Conservation (phyloP, 2,329 filamentous ascomycete species). For the Microdochium paspali region DNA sequence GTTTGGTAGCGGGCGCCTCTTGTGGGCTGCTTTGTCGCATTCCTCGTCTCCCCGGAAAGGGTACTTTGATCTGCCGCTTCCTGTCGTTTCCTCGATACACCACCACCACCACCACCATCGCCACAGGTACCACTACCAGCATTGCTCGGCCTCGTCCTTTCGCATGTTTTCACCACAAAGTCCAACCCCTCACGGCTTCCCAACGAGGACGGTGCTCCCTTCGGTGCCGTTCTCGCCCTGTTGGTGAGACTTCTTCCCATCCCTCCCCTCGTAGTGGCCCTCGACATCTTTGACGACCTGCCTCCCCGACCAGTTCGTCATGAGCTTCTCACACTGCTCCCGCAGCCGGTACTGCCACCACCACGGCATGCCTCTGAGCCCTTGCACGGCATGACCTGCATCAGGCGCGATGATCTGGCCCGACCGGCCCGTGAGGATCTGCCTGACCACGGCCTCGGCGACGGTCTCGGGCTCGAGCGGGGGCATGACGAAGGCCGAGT, state of each 20-base stretch:
- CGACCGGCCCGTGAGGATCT: constrained; percentile 45
- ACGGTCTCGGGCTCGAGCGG: constrained; percentile 49
- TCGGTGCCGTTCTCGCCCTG: constrained; percentile 5
- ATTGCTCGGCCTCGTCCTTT: too few relatives aligned
- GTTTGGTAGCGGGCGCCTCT: too few relatives aligned
- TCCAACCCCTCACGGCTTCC: not conserved
- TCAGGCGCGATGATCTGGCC: constrained; percentile 47
- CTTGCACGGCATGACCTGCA: constrained; percentile 25
- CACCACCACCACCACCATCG: too few relatives aligned
- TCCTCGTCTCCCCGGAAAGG: too few relatives aligned
- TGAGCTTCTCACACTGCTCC: constrained; percentile 25
- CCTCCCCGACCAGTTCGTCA: constrained; percentile 29
- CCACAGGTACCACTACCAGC: too few relatives aligned
- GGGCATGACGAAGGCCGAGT: constrained; percentile 36
- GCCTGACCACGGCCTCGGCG: constrained; percentile 48
- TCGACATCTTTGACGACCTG: constrained; percentile 34
- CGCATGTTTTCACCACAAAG: too few relatives aligned
- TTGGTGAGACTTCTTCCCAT: constrained; percentile 9
- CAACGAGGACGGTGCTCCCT: not conserved
- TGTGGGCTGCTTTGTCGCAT: too few relatives aligned
- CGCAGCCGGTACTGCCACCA: constrained; percentile 50
- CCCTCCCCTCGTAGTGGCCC: constrained; percentile 17
- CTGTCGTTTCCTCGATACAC: too few relatives aligned
- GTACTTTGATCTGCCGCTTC: too few relatives aligned
- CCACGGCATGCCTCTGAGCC: constrained; percentile 42